Percentiles rank a stretch among this genome's conserved stretches.
Evolutionary conservation across 2,329 filamentous ascomycete species (phyloP).

Genomic region (Fusarium dlaminii): DNA sequence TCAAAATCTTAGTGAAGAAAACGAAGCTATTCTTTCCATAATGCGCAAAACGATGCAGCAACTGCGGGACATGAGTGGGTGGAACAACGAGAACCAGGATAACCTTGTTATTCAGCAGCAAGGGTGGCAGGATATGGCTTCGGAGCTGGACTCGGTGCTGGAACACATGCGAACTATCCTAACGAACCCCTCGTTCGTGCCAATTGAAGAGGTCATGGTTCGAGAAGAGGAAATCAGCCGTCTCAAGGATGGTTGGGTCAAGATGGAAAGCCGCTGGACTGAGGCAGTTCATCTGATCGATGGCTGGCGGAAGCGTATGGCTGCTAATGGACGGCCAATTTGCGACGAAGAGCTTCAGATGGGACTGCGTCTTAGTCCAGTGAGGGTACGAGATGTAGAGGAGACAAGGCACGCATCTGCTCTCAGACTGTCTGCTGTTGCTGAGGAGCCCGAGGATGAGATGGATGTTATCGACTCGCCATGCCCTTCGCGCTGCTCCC

Average conservation of each 20-base stretch:
- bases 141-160: constrained; percentile 79
- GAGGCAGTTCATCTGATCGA: constrained; percentile 93
- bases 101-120: constrained; percentile 49
- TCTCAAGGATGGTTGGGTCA: constrained; percentile 87
- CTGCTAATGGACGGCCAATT: constrained; percentile 73
- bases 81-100: constrained; percentile 50
- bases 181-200: constrained; percentile 95
- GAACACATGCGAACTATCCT: constrained; percentile 84
- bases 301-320: constrained; percentile 87
- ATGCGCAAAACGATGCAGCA: constrained; percentile 76
- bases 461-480: constrained; percentile 40
- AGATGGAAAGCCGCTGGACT: constrained; percentile 90
- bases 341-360: constrained; percentile 74
- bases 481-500: constrained; percentile 39
- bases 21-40: constrained; percentile 80
- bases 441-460: constrained; percentile 57
- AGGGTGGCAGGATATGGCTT: constrained; percentile 71
- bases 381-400: constrained; percentile 63
- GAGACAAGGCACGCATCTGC: constrained; percentile 54
- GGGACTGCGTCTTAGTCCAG: constrained; percentile 71
- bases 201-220: constrained; percentile 92
- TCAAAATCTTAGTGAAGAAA: constrained; percentile 87
- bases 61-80: constrained; percentile 75
- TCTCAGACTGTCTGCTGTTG: constrained; percentile 56
- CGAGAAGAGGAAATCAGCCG: constrained; percentile 90